phyloP scores from a whole-genome alignment of 1,139 yeast species.

The Pneumocystis canis region DNA sequence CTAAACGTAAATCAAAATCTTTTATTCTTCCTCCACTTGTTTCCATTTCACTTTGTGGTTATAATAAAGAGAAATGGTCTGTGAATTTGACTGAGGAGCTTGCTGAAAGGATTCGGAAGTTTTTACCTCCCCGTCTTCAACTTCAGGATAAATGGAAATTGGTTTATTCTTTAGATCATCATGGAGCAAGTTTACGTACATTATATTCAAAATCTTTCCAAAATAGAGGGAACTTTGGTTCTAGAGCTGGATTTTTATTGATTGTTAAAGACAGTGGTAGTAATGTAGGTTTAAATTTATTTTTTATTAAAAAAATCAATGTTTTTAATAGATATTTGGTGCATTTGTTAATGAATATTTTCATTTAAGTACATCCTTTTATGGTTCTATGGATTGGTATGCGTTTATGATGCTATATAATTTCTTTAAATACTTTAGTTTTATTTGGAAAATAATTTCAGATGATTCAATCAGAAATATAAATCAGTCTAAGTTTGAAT shows the following conservation, averaged over 20 bases:
- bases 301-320: constrained; percentile 41
- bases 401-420: constrained; percentile 14
- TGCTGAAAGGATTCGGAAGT: constrained; percentile 57
- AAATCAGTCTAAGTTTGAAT: constrained; percentile 25
- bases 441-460: constrained; percentile 6
- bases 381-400: constrained; percentile 91
- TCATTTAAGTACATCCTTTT: constrained; percentile 59
- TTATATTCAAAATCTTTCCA: constrained; percentile 37
- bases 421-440: constrained; percentile 4
- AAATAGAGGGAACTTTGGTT: constrained; percentile 18
- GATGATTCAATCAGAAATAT: constrained; percentile 13
- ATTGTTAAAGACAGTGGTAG: constrained; percentile 27
- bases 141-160: constrained; percentile 64
- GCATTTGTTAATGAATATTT: constrained; percentile 62
- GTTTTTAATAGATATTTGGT: constrained; percentile 58
- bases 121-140: constrained; percentile 67
- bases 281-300: constrained; percentile 47
- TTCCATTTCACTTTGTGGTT: not conserved
- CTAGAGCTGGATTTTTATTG: constrained; percentile 21
- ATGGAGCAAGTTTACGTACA: constrained; percentile 77
- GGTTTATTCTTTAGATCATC: constrained; percentile 71
- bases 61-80: constrained; percentile 16
- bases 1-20: not conserved
- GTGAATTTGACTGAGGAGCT: constrained; percentile 43
- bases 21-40: not conserved